phyloP scores from a whole-genome alignment of 805 yeast species.

The Wickerhamiella galacta region DNA sequence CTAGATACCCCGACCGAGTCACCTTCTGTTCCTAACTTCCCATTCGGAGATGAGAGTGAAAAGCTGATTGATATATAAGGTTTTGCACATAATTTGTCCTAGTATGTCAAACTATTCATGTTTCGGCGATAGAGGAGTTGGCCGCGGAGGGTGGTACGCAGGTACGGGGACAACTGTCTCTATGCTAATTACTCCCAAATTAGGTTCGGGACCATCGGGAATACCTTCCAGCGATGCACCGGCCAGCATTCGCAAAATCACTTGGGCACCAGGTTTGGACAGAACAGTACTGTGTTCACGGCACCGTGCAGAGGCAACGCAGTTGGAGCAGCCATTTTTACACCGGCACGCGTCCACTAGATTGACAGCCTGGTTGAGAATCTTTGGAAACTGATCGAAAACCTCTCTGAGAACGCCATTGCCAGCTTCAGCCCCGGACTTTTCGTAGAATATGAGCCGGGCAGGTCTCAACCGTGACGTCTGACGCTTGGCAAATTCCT shows the following conservation, averaged over 20 bases:
- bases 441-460: slow-evolving; percentile 66
- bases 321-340: slow-evolving; percentile 55
- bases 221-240: slow-evolving; percentile 35
- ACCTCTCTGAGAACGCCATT: slow-evolving; percentile 68
- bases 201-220: slow-evolving; percentile 23
- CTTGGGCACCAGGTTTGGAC: slow-evolving; percentile 70
- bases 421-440: slow-evolving; percentile 65
- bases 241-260: slow-evolving; percentile 45
- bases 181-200: slow-evolving; percentile 7
- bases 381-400: slow-evolving; percentile 56
- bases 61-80: slow-evolving; percentile 15
- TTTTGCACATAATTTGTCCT: no score
- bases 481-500: slow-evolving; percentile 71
- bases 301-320: slow-evolving; percentile 74
- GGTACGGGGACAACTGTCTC: background rate
- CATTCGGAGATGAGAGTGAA: slow-evolving; percentile 6
- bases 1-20: no score
- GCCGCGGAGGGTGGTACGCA: no score
- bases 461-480: slow-evolving; percentile 69
- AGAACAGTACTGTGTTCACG: slow-evolving; percentile 66
- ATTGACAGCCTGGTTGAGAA: slow-evolving; percentile 41
- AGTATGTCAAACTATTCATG: no score
- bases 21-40: background rate
- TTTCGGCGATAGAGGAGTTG: no score
- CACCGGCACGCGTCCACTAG: slow-evolving; percentile 49